These are phyloP conservation scores for Phytophthora capsici DNA, from an alignment of 352 stramenopile species.

Conservation along the genomic window DNA sequence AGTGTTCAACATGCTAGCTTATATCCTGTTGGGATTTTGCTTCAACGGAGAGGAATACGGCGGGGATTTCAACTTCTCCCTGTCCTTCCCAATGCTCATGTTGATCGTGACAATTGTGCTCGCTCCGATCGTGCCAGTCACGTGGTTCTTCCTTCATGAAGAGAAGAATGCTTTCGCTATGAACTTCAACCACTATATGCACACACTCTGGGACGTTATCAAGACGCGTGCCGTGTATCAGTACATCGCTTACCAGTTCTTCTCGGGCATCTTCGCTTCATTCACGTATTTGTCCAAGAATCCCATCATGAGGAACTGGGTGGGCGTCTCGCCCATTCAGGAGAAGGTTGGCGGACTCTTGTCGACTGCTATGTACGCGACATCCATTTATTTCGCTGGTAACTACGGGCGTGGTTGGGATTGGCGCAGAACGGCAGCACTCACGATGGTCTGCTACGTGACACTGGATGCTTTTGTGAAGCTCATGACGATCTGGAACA, in stretches of 20 bases:
- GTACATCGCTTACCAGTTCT: slow-evolving; percentile 49
- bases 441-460: slow-evolving; percentile 45
- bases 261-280: slow-evolving; percentile 43
- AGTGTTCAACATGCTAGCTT: slow-evolving; percentile 45
- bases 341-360: slow-evolving; percentile 50
- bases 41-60: slow-evolving; percentile 59
- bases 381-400: slow-evolving; percentile 53
- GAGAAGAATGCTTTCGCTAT: slow-evolving; percentile 39
- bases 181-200: slow-evolving; percentile 50
- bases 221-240: slow-evolving; percentile 58
- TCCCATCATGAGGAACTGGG: slow-evolving; percentile 56
- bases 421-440: slow-evolving; percentile 46
- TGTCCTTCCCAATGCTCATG: slow-evolving; percentile 56
- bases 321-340: slow-evolving; percentile 40
- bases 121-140: slow-evolving; percentile 42
- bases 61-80: slow-evolving; percentile 49
- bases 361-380: slow-evolving; percentile 41
- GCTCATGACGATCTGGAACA: slow-evolving; percentile 58
- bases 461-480: slow-evolving; percentile 47
- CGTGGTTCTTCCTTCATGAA: slow-evolving; percentile 53
- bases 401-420: slow-evolving; percentile 65
- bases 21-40: slow-evolving; percentile 47
- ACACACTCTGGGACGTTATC: slow-evolving; percentile 52
- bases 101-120: slow-evolving; percentile 45
- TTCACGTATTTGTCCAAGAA: slow-evolving; percentile 52